phyloP scores from a whole-genome alignment of 169 alveolate genomes.

The Besnoitia besnoiti region DNA sequence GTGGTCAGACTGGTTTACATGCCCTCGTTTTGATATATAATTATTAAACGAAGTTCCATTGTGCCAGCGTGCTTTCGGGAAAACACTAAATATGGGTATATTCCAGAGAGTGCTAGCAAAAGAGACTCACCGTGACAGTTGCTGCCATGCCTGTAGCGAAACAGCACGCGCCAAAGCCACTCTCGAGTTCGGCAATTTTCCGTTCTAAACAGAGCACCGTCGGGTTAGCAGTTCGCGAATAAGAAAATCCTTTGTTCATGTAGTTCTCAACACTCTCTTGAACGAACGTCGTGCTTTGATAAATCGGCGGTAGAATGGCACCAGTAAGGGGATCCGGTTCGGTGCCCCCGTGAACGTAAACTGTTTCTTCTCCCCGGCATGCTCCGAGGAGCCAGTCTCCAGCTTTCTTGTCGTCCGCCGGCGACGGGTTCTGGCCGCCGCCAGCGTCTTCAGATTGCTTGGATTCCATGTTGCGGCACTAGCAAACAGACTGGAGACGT shows the following conservation, averaged over 20 bases:
- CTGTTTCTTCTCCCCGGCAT: conserved; percentile 19
- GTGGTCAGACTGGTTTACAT: too few species aligned
- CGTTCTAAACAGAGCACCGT: conserved; percentile 74
- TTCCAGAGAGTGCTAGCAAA: not conserved
- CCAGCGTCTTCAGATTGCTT: not conserved
- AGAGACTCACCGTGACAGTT: conserved; percentile 57
- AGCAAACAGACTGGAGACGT: too few species aligned
- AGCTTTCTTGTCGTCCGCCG: not conserved
- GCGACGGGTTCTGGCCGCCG: not conserved
- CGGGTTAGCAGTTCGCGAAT: conserved; percentile 79
- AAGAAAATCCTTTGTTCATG: conserved; percentile 72
- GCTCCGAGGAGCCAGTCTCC: conserved; percentile 11
- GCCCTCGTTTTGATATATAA: too few species aligned
- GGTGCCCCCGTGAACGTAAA: conserved; percentile 58
- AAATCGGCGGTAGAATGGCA: conserved; percentile 76
- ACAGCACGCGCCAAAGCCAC: conserved; percentile 70
- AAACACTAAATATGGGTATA: too few species aligned
- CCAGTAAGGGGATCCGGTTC: conserved; percentile 73
- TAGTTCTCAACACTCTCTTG: conserved; percentile 71
- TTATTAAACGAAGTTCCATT: too few species aligned
- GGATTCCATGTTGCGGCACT: not conserved
- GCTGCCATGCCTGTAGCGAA: conserved; percentile 80
- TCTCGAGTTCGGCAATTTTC: conserved; percentile 74
- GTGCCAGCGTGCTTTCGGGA: too few species aligned
- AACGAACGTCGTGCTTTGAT: conserved; percentile 75